A percentile compares a stretch with the other conserved stretches of the same genome.
Evolutionary conservation across 2,329 filamentous ascomycete species (phyloP).

Genomic region (Onygenales sp.): DNA sequence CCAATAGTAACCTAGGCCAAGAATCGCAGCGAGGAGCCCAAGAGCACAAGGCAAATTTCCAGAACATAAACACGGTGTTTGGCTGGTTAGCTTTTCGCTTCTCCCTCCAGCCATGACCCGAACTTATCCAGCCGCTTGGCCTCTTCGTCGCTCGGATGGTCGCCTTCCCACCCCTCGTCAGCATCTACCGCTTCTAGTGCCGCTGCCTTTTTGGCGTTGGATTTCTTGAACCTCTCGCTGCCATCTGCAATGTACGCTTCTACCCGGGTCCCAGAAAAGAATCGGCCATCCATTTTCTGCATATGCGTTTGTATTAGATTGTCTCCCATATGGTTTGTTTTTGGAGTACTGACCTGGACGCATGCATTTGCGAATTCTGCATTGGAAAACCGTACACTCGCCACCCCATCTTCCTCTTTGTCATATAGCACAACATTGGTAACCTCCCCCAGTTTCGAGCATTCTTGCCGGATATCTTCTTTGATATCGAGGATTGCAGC

Average conservation of each 20-base stretch:
- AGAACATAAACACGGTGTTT: too few relatives aligned
- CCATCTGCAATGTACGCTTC: constrained; percentile 63
- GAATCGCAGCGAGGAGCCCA: too few relatives aligned
- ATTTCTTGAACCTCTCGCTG: constrained; percentile 63
- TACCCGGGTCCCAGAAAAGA: constrained; percentile 63
- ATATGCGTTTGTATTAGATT: background rate
- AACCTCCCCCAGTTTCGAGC: constrained; percentile 72
- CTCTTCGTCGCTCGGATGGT: constrained; percentile 35
- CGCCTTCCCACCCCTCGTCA: constrained; percentile 32
- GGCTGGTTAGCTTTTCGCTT: background rate
- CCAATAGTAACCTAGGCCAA: too few relatives aligned
- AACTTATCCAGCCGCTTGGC: constrained; percentile 37
- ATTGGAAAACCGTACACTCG: constrained; percentile 72
- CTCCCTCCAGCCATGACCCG: constrained; percentile 34
- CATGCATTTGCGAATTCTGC: constrained; percentile 63
- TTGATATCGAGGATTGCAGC: constrained; percentile 82
- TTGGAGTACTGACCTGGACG: constrained; percentile 38
- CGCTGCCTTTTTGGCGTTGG: constrained; percentile 37
- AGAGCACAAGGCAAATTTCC: too few relatives aligned
- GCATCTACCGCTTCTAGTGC: constrained; percentile 39
- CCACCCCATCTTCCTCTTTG: constrained; percentile 71
- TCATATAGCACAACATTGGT: constrained; percentile 91
- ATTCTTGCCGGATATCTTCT: constrained; percentile 87
- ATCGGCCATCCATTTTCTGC: constrained; percentile 66
- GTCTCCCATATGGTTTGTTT: background rate